Base-by-base conservation (phyloP, 2,329 filamentous ascomycete species). In the Triangularia verruculosa region DNA sequence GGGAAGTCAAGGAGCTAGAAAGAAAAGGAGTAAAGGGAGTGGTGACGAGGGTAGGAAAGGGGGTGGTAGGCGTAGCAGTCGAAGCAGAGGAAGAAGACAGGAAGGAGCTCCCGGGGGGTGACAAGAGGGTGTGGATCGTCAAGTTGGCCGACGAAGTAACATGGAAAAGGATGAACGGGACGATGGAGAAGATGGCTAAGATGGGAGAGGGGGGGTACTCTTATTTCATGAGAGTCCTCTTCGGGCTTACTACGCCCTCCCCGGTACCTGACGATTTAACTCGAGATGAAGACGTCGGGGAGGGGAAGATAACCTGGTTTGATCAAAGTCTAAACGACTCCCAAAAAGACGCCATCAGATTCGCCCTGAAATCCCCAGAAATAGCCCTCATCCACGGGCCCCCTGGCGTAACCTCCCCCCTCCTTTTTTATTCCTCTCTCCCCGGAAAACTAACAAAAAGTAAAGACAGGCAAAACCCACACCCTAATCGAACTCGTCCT, bases 401-500 rank as follows among this genome's bases (percentile, higher is more conserved):
- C 0, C 95, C 95, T 0, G 95, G 95, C 0, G 86, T 86, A 75
- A 73, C 82, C 15, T 8, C 15, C 13, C 34, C 34, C 34, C 15
- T 9, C 27, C 27, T 76, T 17, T 30, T n/a, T 24, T 17, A 25
- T 34, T 15, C 12, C 7, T 30, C 30, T 28, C 39, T 34, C 39
- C 64, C n/a, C n/a, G n/a, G n/a, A n/a, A 70, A 4, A 65, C 68
- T 62, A 11, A 56, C 24, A n/a, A 4, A 11, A 5, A 15, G 4
- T 30, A 6, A 53, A 88, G 81, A 99, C 95, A 0, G 95, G 95
- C 57, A 99, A 99, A 76, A 99, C 95, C 0, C 94, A 98, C 74
- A 98, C 95, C 0, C 79, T 99, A 43, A 94, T 99, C 64, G 95
- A 99, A 76, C 82, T 99, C 12, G 96, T 99, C 65, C 82, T 96